Evolutionary conservation across 1,139 yeast genomes (phyloP), one percentile per base, ranked within the genome.

Genomic region (Geotrichum europaeum): DNA sequence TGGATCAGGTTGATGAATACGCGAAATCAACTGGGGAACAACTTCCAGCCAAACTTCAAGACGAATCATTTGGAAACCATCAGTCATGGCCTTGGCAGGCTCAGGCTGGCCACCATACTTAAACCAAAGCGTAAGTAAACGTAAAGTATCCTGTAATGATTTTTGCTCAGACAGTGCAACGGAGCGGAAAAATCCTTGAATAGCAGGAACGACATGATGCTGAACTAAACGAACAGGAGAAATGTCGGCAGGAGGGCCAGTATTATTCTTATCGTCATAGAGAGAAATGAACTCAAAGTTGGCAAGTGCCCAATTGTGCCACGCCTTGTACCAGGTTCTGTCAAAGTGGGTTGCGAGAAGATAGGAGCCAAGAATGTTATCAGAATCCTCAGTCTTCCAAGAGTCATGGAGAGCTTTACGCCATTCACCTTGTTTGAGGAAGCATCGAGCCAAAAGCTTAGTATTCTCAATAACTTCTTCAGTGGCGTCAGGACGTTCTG

Each of bases 251-350:
- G 49, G 43, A 34, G 30, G 55, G 18, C 73, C 72, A 25, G 73
- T 69, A 5, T 66, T 68, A 4, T 67, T 65, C 22, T 70, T 72
- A 49, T 65, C 61, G 32, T 65, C 61, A 51, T 59, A 55, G 58
- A 87, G 79, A 0, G 97, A 87, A 34, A 94, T 89, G 1, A 92
- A 97, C 70, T 92, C 97, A 72, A 91, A 95, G 73, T 95, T 95
- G 0, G 99, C 97, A 69, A 95, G 78, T 0, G 99, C 99, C 99
- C 99, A 95, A 70, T 91, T 92, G 71, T 95, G 99, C 99, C 99
- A 95, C 25, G 99, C 99, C 70, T 95, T 94, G 71, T 95, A 95
- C 97, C 99, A 95, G 52, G 83, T 82, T 55, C 83, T 81, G 71
- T 94, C 98, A 73, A 94, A 94, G 72, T 92, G 97, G 0, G 99